Evolutionary conservation across 2,329 filamentous ascomycete species (phyloP).

Genomic region (Parastagonospora avenae): DNA sequence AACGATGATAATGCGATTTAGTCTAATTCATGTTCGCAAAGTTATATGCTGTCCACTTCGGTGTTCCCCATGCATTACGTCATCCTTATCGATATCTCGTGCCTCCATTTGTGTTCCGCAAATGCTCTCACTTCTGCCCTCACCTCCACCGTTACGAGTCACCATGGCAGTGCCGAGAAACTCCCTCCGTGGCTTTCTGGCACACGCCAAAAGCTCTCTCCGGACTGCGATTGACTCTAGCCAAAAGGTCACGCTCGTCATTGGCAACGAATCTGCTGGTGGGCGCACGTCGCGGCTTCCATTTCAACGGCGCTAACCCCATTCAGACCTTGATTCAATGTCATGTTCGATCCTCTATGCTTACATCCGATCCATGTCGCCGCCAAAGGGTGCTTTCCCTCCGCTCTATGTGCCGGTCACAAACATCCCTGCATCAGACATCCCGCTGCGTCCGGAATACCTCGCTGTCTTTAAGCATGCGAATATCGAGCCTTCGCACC

Average conservation of each 20-base stretch:
- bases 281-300: constrained; percentile 5
- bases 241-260: constrained; percentile 54
- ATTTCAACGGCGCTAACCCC: constrained; percentile 12
- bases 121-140: background rate
- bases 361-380: constrained; percentile 69
- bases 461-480: constrained; percentile 66
- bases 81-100: constrained; percentile 8
- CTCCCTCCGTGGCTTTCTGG: constrained; percentile 54
- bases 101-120: background rate
- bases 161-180: constrained; percentile 52
- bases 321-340: constrained; percentile 77
- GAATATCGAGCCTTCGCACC: constrained; percentile 62
- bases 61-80: constrained; percentile 9
- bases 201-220: constrained; percentile 51
- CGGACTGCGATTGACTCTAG: constrained; percentile 47
- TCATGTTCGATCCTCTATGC: constrained; percentile 75
- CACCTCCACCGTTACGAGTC: constrained; percentile 16
- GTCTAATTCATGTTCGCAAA: too few species aligned
- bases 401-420: constrained; percentile 72
- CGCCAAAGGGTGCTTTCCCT: constrained; percentile 51
- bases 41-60: too few species aligned
- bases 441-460: constrained; percentile 75
- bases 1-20: too few species aligned
- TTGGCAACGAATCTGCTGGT: constrained; percentile 61
- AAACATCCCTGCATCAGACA: constrained; percentile 71